Evolutionary conservation across 495 filamentous ascomycete genomes (phyloP), one percentile per base, ranked within the genome.

Genomic region (Oidiodendron maius): DNA sequence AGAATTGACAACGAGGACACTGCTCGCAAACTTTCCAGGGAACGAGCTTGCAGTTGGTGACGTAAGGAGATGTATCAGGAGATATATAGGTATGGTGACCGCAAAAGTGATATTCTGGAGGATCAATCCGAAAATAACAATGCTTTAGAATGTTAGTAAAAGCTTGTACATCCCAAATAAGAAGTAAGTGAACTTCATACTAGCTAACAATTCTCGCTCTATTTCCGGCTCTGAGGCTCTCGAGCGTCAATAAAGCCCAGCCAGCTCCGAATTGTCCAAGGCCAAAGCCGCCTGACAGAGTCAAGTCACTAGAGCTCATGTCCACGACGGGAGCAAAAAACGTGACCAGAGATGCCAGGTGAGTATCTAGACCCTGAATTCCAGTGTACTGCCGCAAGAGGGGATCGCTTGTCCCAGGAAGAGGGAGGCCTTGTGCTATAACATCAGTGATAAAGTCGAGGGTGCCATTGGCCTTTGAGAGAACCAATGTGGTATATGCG

Each of bases 311-410:
- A 34, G 67, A 61, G 22, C 63, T 64, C 6, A 76, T 74, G 51
- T 81, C 74, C n/a, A 80, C 57, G 1, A 69, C 48, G 4, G 75
- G 66, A 48, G 72, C 76, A 64, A 83, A 83, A 56, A 83, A 80
- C 4, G 61, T 59, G 1, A 71, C 69, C 51, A 83, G 44, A 8
- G 69, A 40, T 2, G 69, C 57, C 20, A 82, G 55, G 3, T 75
- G 62, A 2, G 56, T 26, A 47, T 84, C 80, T 13, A 84, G 26
- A 0, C 53, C 52, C 13, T 53, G 46, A 24, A 82, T 32, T 5
- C 80, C 78, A 4, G 75, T 82, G 55, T 76, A 83, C 4, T 55
- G 43, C 3, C 58, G 65, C 34, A 68, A 64, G 17, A 77, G 40
- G 6, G 13, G 28, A 30, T 60, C 67, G 42, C 68, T 40, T 3